Base-by-base conservation (phyloP, 2,329 filamentous ascomycete species). In the Colletotrichum higginsianum region DNA sequence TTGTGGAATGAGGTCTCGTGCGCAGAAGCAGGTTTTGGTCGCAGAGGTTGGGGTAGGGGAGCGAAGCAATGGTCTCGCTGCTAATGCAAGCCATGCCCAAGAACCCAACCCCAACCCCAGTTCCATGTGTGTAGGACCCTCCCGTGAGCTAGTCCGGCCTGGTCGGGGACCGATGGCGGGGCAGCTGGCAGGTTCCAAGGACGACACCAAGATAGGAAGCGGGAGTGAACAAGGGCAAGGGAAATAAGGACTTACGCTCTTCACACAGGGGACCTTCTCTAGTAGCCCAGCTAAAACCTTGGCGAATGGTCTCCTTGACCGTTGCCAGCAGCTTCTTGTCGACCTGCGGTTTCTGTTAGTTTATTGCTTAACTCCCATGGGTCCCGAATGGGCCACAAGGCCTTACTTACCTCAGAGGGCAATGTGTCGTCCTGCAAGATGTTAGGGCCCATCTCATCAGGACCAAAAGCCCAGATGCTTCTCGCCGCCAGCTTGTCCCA, bases 391-490 rank as follows among this genome's bases (percentile, higher is more conserved):
- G 18, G 42, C 16, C 26, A 35, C 30, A 66, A 84, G 18, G 46
- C 46, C 88, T 81, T 82, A 91, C 88, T 81, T 82, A 91, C 90
- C 82, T 98, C 95, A 30, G 94, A 94, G 4, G 96, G 95, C 21
- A 99, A 86, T 21, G 96, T 99, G 82, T 99, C 96, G 81, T 99
- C 96, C 82, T 98, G 95, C 61, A 99, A 85, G 75, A 99, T 96
- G 82, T 99, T 99, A 7, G 96, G 94, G 0, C 95, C 94, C 86
- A 91, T 93, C 75, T 99, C 96, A 70, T 98, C 96, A 4, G 96
- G 96, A 3, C 96, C 96, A 83, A 99, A 99, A 1, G 96, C 96
- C 96, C 96, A 99, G 78, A 99, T 98, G 79, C 95, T 98, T 78
- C 96, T 90, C 30, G 94, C 94, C 16, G 96, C 96, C 73, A 99